Base-by-base conservation (phyloP, 352 stramenopile genomes). In the Pythium folliculosum region DNA sequence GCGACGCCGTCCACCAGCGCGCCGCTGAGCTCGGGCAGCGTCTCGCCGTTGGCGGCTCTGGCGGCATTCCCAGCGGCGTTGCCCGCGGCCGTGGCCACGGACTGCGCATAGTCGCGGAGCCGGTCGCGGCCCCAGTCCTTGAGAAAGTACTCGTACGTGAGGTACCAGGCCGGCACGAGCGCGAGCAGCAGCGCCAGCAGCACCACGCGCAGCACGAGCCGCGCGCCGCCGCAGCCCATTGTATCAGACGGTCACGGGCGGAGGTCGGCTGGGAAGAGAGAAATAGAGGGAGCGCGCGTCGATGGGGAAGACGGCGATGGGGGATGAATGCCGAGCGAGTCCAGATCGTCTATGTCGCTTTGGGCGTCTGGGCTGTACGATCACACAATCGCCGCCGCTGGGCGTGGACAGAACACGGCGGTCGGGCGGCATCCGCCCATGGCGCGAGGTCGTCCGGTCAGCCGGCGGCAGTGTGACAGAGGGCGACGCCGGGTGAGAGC, bases 111-210 rank as follows among this genome's bases (percentile, higher is more conserved):
- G 49, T 65, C 63, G 3, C 56, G 2, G 27, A 75, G 21, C 3
- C 57, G 79, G n/a, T 80, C 73, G 40, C 71, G 51, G 19, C 73
- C 80, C 80, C 80, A 88, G 21, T 69, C 56, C 23, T 84, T 84
- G 35, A 85, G 60, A 27, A 78, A 82, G 53, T 74, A 74, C 47
- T 84, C 73, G 51, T 78, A 85, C 6, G 55, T 68, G 25, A 88
- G 40, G 59, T 82, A 86, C 13, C 67, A 68, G 8, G 61, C 58
- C 2, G 66, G 67, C 17, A 88, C 70, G 56, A 84, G 65, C 25
- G 70, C 67, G 3, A 85, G 43, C 40, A 86, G 59, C 50, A 72
- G 69, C 17, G 35, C 65, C 7, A 80, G 40, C 9, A 69, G 51
- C 17, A 75, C 40, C 10, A 77, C 27, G 50, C 77, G 77, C 44